Conservation (phyloP, 2,329 filamentous ascomycete species). For the Ceratocystis colombiana region DNA sequence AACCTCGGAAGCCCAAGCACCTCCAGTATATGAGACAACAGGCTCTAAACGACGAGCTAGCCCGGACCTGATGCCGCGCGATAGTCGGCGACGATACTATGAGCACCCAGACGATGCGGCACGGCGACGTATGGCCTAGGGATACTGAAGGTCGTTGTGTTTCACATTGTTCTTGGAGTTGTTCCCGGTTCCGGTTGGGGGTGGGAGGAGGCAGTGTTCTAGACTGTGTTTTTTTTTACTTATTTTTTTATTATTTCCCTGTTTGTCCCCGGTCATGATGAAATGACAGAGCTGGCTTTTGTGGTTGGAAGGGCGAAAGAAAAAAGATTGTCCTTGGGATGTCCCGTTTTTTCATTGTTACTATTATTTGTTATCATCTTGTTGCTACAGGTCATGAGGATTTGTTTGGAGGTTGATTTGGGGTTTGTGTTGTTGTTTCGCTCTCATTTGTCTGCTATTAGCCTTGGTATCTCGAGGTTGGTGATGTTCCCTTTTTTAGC, state of each 20-base stretch:
- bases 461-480: too few species aligned
- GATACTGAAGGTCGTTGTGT: conserved; percentile 9
- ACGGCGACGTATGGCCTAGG: conserved; percentile 23
- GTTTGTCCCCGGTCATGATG: background rate
- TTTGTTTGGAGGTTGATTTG: background rate
- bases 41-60: conserved; percentile 46
- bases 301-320: background rate
- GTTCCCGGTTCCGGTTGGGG: background rate
- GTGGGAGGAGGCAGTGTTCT: background rate
- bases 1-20: conserved; percentile 29
- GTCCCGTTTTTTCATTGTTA: background rate
- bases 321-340: background rate
- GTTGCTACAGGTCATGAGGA: background rate
- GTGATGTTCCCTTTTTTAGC: too few species aligned
- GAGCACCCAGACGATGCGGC: conserved; percentile 23
- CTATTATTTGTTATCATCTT: conserved; percentile 9
- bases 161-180: background rate
- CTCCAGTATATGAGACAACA: conserved; percentile 33
- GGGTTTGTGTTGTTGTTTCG: background rate
- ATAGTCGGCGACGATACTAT: conserved; percentile 32
- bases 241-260: conserved; percentile 7
- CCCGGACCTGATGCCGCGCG: conserved; percentile 37
- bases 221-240: conserved; percentile 17
- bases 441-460: too few species aligned
- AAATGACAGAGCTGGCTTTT: conserved; percentile 11